A percentile compares a stretch with the other conserved stretches of the same genome.
Conservation (phyloP, 768 basidiomycete species). For the Obba rivulosa region DNA sequence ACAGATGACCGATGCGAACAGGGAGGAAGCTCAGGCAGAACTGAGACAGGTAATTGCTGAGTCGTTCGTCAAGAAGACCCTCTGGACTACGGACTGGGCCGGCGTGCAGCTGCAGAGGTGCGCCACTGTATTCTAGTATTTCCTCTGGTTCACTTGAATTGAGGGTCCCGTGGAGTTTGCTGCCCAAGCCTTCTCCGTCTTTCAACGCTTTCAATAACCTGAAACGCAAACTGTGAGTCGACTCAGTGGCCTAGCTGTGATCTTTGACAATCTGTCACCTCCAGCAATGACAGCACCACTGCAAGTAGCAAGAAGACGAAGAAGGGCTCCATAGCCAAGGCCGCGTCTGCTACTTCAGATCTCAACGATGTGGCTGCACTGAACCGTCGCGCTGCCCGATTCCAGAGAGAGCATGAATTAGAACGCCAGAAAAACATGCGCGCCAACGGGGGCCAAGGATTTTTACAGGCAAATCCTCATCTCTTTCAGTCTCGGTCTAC, state of each 20-base stretch:
- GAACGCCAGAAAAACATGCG: slow-evolving; percentile 61
- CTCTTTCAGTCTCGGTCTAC: slow-evolving; percentile 34
- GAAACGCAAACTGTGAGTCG: slow-evolving; percentile 65
- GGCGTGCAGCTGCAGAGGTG: slow-evolving; percentile 85
- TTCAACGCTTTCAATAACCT: slow-evolving; percentile 36
- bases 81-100: slow-evolving; percentile 95
- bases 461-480: slow-evolving; percentile 20
- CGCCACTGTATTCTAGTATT: slow-evolving; percentile 10
- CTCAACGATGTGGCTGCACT: slow-evolving; percentile 64
- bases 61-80: slow-evolving; percentile 75
- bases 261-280: background rate
- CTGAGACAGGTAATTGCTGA: slow-evolving; percentile 96
- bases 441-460: slow-evolving; percentile 3
- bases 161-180: slow-evolving; percentile 37
- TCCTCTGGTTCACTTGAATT: slow-evolving; percentile 4
- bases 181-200: slow-evolving; percentile 51
- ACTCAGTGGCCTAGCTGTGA: background rate
- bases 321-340: slow-evolving; percentile 37
- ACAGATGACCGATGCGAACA: slow-evolving; percentile 86
- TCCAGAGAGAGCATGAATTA: slow-evolving; percentile 85
- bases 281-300: slow-evolving; percentile 33
- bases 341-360: slow-evolving; percentile 33
- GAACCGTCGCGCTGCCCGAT: slow-evolving; percentile 78
- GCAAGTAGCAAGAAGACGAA: slow-evolving; percentile 55
- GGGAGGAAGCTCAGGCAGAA: slow-evolving; percentile 85